Evolutionary conservation across 306 rosid genomes (phyloP).

Genomic region (Astragalus membranaceus): DNA sequence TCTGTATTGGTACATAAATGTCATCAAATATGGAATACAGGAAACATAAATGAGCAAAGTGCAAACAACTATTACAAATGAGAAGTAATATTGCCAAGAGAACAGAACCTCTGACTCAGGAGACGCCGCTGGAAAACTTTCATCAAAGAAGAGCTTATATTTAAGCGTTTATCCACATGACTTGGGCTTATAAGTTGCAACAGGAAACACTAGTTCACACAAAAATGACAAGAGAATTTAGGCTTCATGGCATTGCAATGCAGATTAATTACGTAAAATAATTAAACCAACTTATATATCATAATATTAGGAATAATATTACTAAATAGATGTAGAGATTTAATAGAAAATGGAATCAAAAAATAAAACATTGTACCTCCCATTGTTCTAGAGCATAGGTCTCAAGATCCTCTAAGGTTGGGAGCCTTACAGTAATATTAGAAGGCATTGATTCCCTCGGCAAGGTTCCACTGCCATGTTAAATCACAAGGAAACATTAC

Average conservation of each 20-base stretch:
- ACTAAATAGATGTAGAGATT: conserved; percentile 9
- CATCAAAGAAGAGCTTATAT: conserved; percentile 79
- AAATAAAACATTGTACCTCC: conserved; percentile 57
- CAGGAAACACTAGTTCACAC: conserved; percentile 73
- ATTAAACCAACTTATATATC: neutral
- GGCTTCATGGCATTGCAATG: neutral
- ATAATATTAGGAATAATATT: neutral
- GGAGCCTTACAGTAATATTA: conserved; percentile 77
- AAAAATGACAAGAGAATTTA: conserved; percentile 33
- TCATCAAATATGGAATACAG: conserved; percentile 18
- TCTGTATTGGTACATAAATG: conserved; percentile 33
- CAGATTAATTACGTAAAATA: conserved; percentile 1
- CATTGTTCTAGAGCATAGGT: conserved; percentile 75
- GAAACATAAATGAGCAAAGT: neutral
- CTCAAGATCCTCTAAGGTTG: conserved; percentile 74
- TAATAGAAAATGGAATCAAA: conserved; percentile 5
- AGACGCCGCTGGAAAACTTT: conserved; percentile 89
- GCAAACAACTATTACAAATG: neutral
- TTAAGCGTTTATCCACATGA: conserved; percentile 68
- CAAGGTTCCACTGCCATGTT: conserved; percentile 73
- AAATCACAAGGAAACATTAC: conserved; percentile 32
- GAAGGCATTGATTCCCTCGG: conserved; percentile 94
- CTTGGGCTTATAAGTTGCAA: conserved; percentile 85
- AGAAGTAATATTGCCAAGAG: conserved; percentile 10
- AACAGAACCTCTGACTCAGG: conserved; percentile 68